These are phyloP conservation scores for Leptographium procerum DNA, from an alignment of 2,329 filamentous ascomycete genomes.

Conservation along the genomic window DNA sequence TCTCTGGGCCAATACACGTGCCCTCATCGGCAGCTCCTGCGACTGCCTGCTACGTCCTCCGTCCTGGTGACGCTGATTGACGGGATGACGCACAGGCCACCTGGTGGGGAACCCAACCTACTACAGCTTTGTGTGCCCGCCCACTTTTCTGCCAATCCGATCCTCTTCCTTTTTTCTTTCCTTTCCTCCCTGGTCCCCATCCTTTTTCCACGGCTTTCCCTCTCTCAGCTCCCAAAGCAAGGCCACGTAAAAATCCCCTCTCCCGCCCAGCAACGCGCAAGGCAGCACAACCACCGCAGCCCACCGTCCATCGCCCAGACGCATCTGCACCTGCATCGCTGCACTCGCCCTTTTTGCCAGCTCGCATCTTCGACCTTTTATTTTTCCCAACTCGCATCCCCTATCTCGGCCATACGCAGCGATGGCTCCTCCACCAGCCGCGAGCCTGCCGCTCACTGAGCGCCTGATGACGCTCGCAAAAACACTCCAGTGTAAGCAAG, in stretches of 20 bases:
- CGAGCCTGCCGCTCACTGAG: constrained; percentile 59
- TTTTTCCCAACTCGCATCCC: background rate
- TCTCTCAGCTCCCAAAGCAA: background rate
- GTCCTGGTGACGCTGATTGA: background rate
- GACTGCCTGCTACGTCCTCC: background rate
- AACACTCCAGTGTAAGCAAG: constrained; percentile 76
- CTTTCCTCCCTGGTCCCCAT: background rate
- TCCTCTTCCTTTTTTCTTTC: background rate
- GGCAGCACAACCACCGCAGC: background rate
- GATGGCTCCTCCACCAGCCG: constrained; percentile 66
- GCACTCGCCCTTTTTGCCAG: background rate
- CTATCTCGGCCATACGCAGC: background rate
- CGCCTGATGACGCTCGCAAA: constrained; percentile 68
- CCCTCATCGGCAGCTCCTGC: background rate
- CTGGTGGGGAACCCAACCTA: background rate
- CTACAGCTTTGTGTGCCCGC: background rate
- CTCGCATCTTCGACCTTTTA: background rate
- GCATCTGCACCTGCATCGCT: background rate
- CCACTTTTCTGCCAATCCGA: background rate
- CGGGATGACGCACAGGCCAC: background rate
- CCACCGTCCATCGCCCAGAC: background rate
- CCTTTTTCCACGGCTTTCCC: background rate
- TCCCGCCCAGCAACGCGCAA: background rate
- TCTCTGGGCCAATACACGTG: background rate
- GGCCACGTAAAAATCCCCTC: constrained; percentile 3